Evolutionary conservation across 75 land plant genomes (phyloP), one percentile per base, ranked within the genome.

Genomic region (Selaginella tamariscina): DNA sequence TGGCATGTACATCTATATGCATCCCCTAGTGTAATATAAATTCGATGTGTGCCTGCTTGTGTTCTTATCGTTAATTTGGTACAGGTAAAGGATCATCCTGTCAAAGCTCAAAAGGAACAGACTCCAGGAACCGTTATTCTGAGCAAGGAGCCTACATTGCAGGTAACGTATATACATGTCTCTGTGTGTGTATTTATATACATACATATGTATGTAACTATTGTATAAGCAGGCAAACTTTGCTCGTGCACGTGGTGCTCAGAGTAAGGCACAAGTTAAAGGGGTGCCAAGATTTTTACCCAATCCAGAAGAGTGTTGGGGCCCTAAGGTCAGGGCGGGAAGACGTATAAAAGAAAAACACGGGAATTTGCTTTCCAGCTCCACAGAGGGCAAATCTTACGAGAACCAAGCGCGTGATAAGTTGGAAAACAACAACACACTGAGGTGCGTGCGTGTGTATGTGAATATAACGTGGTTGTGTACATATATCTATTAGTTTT

Each of bases 61-160:
- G 49, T 21, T 39, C 49, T 39, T 39, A 39, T 15, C 5, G 15
- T 5, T 39, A 5, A 15, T 39, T n/a, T n/a, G n/a, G 9, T 81
- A 71, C 72, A 94, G 99, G 91, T 95, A 1, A 88, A 88, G 56
- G 78, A 68, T 56, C 97, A 95, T 72, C 99, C 99, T 31, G 88
- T 95, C 24, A 95, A 95, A 79, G 80, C 79, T 29, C 92, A 85
- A 64, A 77, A 81, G 57, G 70, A 80, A 56, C 92, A 91, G 64
- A 80, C 82, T 31, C 67, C 99, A 27, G 97, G 92, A 59, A 82
- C 80, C 59, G 81, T 80, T 15, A 95, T 95, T 29, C 85, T 95
- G 56, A 74, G 87, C 44, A 84, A 88, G 65, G 84, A 84, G 65
- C 92, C 99, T 56, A 80, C 68, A 60, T 64, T 89, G 15, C 77